phyloP scores from a whole-genome alignment of 257 asterid genomes.

The Primulina huaijiensis region DNA sequence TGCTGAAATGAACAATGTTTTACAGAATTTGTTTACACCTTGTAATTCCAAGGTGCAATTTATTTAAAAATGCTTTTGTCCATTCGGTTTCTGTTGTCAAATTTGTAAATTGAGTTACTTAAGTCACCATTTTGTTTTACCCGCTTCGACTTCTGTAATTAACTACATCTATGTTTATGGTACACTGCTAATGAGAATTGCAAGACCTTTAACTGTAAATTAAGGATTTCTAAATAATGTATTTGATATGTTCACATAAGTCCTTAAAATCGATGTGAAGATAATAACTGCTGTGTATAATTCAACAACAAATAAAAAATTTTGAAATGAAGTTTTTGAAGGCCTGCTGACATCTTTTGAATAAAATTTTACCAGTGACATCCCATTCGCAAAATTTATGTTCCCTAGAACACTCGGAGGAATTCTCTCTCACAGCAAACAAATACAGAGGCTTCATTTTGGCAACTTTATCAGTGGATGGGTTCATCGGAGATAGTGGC shows the following conservation, averaged over 20 bases:
- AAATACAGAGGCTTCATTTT: background rate
- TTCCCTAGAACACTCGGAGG: background rate
- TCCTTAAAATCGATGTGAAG: background rate
- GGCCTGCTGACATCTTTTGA: background rate
- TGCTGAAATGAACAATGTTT: constrained; percentile 20
- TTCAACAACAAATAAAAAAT: background rate
- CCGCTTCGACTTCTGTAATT: too few species aligned
- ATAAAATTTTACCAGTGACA: background rate
- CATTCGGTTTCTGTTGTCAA: background rate
- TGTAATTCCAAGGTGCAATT: constrained; percentile 15
- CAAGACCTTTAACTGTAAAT: background rate
- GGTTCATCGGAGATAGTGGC: constrained; percentile 35
- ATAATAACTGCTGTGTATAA: too few species aligned
- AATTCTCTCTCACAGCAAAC: background rate
- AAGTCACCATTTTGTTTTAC: too few species aligned
- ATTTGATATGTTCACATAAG: background rate
- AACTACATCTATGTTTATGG: background rate
- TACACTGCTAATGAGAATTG: background rate
- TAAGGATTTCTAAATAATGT: too few species aligned
- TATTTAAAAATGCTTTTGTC: background rate
- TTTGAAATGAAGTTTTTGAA: background rate
- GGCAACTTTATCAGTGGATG: constrained; percentile 22
- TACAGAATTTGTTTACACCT: constrained; percentile 28
- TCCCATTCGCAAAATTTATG: background rate
- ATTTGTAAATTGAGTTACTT: background rate